Evolutionary conservation across 768 basidiomycete genomes (phyloP).

Genomic region (Tylopilus rubrobrunneus): DNA sequence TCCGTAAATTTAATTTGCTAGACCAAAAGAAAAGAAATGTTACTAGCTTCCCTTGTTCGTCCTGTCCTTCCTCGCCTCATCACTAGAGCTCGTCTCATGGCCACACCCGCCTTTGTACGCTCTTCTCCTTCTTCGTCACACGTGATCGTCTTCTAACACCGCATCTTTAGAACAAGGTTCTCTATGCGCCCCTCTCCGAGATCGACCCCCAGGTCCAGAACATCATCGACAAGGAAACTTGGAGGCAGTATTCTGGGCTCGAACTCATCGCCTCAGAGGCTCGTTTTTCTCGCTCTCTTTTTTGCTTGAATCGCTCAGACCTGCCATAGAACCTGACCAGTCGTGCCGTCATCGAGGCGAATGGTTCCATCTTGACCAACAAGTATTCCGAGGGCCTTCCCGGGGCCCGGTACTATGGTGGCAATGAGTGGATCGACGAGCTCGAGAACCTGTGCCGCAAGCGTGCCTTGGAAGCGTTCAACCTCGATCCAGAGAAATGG

Average conservation of each 20-base stretch:
- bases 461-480: slow-evolving; percentile 93
- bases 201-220: slow-evolving; percentile 94
- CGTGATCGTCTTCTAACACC: neutral
- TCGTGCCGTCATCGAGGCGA: slow-evolving; percentile 93
- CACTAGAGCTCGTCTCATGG: slow-evolving; percentile 45
- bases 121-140: neutral
- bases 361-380: slow-evolving; percentile 98
- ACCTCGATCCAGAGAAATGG: slow-evolving; percentile 90
- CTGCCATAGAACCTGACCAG: slow-evolving; percentile 85
- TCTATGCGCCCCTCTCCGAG: slow-evolving; percentile 86
- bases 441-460: slow-evolving; percentile 93
- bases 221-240: slow-evolving; percentile 99
- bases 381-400: slow-evolving; percentile 99
- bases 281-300: slow-evolving; percentile 11
- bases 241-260: slow-evolving; percentile 95
- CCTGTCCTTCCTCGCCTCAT: too few relatives aligned
- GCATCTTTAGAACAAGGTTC: slow-evolving; percentile 72
- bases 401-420: slow-evolving; percentile 94
- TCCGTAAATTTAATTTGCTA: slow-evolving; percentile 17
- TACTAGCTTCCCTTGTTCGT: slow-evolving; percentile 27
- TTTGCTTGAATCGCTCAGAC: neutral
- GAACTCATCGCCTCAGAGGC: slow-evolving; percentile 99
- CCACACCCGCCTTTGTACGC: slow-evolving; percentile 61
- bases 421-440: slow-evolving; percentile 97
- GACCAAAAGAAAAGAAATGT: slow-evolving; percentile 30